These are phyloP conservation scores for Purshia tridentata DNA, from an alignment of 306 rosid genomes.

Conservation along the genomic window DNA sequence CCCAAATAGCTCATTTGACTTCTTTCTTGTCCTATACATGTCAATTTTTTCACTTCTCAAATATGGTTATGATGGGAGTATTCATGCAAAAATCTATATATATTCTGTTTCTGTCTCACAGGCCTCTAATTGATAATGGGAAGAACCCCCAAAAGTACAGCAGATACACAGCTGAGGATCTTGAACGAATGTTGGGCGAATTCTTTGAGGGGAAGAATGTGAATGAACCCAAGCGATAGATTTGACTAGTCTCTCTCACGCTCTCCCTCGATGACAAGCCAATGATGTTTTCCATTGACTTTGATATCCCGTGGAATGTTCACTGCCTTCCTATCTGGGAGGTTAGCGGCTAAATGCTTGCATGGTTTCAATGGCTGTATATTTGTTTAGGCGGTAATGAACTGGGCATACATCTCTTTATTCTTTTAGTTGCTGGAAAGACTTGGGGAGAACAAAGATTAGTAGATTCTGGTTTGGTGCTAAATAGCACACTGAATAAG, in stretches of 20 bases:
- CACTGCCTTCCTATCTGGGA: background rate
- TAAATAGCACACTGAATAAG: conserved; percentile 4
- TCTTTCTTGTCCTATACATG: background rate
- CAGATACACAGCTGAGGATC: conserved; percentile 79
- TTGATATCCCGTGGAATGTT: background rate
- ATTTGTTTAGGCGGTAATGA: background rate
- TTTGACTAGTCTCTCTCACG: background rate
- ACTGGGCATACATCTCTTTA: background rate
- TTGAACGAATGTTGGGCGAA: conserved; percentile 88
- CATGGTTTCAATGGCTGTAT: conserved; percentile 4
- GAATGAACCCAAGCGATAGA: conserved; percentile 64
- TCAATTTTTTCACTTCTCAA: background rate
- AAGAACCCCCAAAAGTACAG: conserved; percentile 87
- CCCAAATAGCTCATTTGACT: background rate
- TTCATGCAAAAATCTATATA: background rate
- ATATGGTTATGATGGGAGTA: background rate
- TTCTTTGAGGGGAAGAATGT: conserved; percentile 89
- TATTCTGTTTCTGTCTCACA: conserved; percentile 28
- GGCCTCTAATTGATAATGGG: conserved; percentile 83
- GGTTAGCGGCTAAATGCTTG: background rate
- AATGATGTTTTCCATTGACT: background rate
- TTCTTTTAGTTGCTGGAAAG: background rate
- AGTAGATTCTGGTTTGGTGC: conserved; percentile 8
- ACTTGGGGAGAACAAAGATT: background rate
- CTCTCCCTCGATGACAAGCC: background rate